phyloP scores from a whole-genome alignment of 805 yeast species.

The Saccharomycopsis fibuligera region DNA sequence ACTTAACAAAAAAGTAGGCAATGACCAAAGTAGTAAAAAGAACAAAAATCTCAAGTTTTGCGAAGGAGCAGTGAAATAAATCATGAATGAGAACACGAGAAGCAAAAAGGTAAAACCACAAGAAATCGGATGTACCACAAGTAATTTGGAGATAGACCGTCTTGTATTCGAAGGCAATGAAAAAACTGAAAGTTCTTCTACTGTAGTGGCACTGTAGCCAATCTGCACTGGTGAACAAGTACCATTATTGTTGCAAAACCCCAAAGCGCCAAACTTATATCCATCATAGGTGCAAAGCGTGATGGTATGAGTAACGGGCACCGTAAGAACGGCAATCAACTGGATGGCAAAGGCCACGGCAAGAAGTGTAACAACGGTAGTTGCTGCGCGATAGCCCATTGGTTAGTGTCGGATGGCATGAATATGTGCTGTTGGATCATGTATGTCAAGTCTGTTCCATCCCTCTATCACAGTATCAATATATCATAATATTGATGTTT shows the following conservation, averaged over 20 bases:
- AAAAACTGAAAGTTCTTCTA: constrained; percentile 33
- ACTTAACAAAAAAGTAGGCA: constrained; percentile 63
- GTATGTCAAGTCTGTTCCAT: too few species aligned
- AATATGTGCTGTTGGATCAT: too few species aligned
- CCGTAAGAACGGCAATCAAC: constrained; percentile 51
- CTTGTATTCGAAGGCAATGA: constrained; percentile 55
- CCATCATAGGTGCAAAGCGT: constrained; percentile 44
- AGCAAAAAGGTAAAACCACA: constrained; percentile 47
- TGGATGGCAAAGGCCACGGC: constrained; percentile 49
- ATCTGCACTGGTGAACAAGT: constrained; percentile 37
- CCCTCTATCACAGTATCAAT: too few species aligned
- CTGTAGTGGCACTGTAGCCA: constrained; percentile 36
- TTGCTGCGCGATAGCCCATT: neutral
- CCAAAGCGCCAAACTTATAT: constrained; percentile 62
- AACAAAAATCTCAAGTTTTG: constrained; percentile 35
- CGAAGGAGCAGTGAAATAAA: too few species aligned
- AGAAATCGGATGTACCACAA: constrained; percentile 64
- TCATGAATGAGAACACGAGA: constrained; percentile 30
- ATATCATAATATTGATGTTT: too few species aligned
- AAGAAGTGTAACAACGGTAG: neutral
- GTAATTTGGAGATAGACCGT: constrained; percentile 48
- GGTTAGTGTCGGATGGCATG: too few species aligned
- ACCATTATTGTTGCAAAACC: constrained; percentile 42
- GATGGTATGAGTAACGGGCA: constrained; percentile 47
- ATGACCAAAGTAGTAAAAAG: constrained; percentile 48